Base-by-base conservation (phyloP, 345 rosid species). In the Kernera saxatilis region DNA sequence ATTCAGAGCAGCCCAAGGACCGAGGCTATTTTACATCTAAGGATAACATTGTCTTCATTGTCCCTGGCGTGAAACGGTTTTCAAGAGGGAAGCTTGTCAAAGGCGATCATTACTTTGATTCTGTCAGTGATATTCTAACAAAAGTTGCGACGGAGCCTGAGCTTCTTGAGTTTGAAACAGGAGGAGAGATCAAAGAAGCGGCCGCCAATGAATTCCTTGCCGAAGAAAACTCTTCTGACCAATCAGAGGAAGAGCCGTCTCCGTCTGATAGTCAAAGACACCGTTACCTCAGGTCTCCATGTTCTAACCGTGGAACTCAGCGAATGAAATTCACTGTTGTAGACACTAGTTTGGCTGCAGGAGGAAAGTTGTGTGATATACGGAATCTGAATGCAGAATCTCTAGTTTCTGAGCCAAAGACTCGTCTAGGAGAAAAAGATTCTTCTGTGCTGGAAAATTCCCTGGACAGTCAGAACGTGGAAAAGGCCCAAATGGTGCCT, bases 51-150 rank as follows among this genome's bases (percentile, higher is more conserved):
- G 92, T 87, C 44, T 89, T 89, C 70, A 85, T 89, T 40, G 60
- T 84, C 61, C 92, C 92, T 35, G 92, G 92, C 36, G 77, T 89
- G 43, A 82, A 82, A 36, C 86, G 80, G 63, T 89, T 87, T 77
- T 87, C 96, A 3, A 84, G 81, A 81, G 77, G 84, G 67, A 72
- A 83, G 69, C 96, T 82, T 71, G 78, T 83, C 46, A 89, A 85
- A 79, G 92, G 92, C 30, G 72, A 78, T 15, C 84, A 85, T 64
- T 89, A 85, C 80, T 89, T 85, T 64, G 92, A 87, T 79, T 89
- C 92, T 8, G 70, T 87, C 60, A 82, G 84, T 65, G 92, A 89
- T 71, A 84, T 89, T 54, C 57, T 89, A 75, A 82, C 69, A 55
- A 85, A 84, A 73, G 88, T 89, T 44, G 92, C 84, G 35, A 77